phyloP scores from a whole-genome alignment of 805 yeast species.

The Candida fluviatilis region DNA sequence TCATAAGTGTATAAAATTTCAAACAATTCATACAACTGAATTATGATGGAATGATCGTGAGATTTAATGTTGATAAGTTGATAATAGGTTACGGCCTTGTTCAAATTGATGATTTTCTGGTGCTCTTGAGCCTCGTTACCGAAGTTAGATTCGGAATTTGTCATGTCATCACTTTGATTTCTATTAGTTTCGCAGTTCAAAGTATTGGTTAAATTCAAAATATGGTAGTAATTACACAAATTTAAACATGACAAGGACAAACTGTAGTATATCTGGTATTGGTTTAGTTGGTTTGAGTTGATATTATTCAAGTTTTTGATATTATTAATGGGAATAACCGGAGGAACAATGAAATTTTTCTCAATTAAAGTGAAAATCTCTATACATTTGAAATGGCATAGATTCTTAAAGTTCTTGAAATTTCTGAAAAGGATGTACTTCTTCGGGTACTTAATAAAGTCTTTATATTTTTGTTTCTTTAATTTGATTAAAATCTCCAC shows the following conservation, averaged over 20 bases:
- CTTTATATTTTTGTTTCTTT: conserved; percentile 20
- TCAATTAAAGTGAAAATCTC: conserved; percentile 23
- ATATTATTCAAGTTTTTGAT: conserved; percentile 8
- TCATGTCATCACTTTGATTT: conserved; percentile 1
- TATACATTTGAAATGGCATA: conserved; percentile 23
- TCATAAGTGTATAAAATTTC: conserved; percentile 27
- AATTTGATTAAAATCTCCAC: conserved; percentile 27
- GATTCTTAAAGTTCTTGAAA: conserved; percentile 21
- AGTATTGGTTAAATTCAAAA: conserved; percentile 23
- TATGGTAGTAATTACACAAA: conserved; percentile 27
- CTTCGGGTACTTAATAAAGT: conserved; percentile 13
- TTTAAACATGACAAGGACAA: conserved; percentile 24
- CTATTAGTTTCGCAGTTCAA: conserved; percentile 15
- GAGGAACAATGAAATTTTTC: conserved; percentile 12
- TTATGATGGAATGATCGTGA: conserved; percentile 14
- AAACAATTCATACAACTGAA: conserved; percentile 27
- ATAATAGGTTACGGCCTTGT: conserved; percentile 26
- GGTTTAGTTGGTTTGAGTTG: conserved; percentile 13
- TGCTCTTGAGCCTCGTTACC: conserved; percentile 23
- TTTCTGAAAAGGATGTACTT: conserved; percentile 14
- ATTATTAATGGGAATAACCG: conserved; percentile 8
- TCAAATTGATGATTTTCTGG: conserved; percentile 25
- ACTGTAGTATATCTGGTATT: conserved; percentile 27
- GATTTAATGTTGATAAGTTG: conserved; percentile 26
- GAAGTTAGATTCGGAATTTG: conserved; percentile 5